Percentiles rank a stretch among this genome's conserved stretches.
Evolutionary conservation across 371 early-diverging fungal species (phyloP).

Genomic region (Mucor indicus): DNA sequence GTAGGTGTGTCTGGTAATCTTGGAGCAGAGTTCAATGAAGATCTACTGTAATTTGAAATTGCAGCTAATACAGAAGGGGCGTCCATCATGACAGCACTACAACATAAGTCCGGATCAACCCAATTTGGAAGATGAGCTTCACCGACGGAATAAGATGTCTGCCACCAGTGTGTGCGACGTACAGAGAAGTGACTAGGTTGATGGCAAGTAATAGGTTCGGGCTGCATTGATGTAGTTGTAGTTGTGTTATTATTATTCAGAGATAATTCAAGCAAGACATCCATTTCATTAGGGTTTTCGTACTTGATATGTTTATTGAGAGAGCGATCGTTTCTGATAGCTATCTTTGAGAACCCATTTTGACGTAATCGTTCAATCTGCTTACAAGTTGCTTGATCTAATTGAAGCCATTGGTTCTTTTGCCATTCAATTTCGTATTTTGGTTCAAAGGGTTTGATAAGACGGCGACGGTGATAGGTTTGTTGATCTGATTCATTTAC

Average conservation of each 20-base stretch:
- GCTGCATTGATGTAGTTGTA: background rate
- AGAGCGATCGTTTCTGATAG: slow-evolving; percentile 9
- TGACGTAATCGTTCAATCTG: slow-evolving; percentile 12
- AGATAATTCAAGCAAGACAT: slow-evolving; percentile 12
- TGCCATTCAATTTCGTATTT: slow-evolving; percentile 23
- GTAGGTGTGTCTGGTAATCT: slow-evolving; percentile 3
- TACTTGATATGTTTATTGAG: slow-evolving; percentile 13
- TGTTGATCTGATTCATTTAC: slow-evolving; percentile 8
- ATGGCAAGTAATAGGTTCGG: slow-evolving; percentile 1
- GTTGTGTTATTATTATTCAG: background rate
- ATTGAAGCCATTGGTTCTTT: slow-evolving; percentile 20
- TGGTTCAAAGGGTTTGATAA: slow-evolving; percentile 5
- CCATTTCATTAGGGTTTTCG: slow-evolving; percentile 5
- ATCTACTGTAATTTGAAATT: slow-evolving; percentile 5
- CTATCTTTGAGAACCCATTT: slow-evolving; percentile 12
- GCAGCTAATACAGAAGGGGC: slow-evolving; percentile 6
- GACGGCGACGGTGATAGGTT: slow-evolving; percentile 5
- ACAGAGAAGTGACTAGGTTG: slow-evolving; percentile 10
- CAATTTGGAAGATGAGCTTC: slow-evolving; percentile 24
- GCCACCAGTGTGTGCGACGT: slow-evolving; percentile 21
- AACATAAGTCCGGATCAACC: slow-evolving; percentile 11
- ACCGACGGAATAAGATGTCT: slow-evolving; percentile 19
- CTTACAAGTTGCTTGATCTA: slow-evolving; percentile 5
- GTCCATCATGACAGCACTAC: slow-evolving; percentile 7
- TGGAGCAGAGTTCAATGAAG: background rate